Evolutionary conservation across 345 rosid genomes (phyloP).

Genomic region (Erodium maritimum): DNA sequence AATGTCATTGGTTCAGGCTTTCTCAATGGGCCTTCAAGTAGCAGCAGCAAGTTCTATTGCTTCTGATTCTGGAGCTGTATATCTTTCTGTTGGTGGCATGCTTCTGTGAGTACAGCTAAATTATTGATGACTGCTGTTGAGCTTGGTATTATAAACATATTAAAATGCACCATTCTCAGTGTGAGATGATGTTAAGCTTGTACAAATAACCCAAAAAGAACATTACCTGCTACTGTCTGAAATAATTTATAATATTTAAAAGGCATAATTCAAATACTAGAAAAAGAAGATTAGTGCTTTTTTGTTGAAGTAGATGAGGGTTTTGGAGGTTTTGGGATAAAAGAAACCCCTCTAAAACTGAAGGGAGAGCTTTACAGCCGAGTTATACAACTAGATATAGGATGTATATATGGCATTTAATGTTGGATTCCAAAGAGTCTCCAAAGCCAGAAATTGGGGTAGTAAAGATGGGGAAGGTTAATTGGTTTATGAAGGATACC

Average conservation of each 20-base stretch:
- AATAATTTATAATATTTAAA: too few relatives aligned
- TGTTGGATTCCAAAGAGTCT: too few relatives aligned
- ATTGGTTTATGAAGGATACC: neutral
- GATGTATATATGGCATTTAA: too few relatives aligned
- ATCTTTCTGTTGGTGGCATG: constrained; percentile 86
- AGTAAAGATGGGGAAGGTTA: neutral
- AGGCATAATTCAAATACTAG: too few relatives aligned
- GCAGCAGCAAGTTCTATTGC: constrained; percentile 52
- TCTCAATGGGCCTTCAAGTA: constrained; percentile 65
- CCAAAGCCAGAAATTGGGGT: neutral
- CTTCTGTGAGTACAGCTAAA: constrained; percentile 48
- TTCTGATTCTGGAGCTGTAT: constrained; percentile 37
- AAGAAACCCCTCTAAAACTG: neutral
- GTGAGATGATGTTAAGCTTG: neutral
- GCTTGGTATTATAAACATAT: neutral
- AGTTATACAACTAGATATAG: too few relatives aligned
- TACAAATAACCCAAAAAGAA: neutral
- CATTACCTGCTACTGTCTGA: neutral
- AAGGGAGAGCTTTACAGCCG: neutral
- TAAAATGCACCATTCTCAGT: neutral
- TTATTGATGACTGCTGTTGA: neutral
- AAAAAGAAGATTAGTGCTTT: too few relatives aligned
- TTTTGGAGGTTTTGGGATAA: neutral
- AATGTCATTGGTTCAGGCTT: constrained; percentile 34
- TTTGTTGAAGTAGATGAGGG: too few relatives aligned